phyloP scores from a whole-genome alignment of 139 green algal genomes.

The Chlorella sorokiniana region DNA sequence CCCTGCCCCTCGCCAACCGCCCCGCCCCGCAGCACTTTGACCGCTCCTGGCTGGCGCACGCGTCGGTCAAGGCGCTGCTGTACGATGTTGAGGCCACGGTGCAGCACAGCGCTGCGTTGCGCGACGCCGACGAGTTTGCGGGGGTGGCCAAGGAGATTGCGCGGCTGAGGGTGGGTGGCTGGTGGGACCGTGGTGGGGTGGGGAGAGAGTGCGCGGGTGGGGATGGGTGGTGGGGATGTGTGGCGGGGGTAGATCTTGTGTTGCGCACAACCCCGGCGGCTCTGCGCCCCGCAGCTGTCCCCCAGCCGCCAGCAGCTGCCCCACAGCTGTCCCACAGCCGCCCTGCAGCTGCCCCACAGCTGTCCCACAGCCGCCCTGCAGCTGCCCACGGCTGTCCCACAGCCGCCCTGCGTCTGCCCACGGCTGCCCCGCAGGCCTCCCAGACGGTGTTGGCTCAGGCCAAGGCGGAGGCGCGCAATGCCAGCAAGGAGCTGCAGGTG shows the following conservation, averaged over 20 bases:
- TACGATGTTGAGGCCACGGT: conserved; percentile 72
- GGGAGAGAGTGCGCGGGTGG: not conserved
- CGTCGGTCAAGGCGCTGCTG: conserved; percentile 55
- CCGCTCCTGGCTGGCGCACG: conserved; percentile 67
- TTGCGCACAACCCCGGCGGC: too few relatives aligned
- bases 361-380: too few relatives aligned
- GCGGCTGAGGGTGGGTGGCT: conserved; percentile 40
- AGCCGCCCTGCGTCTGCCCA: too few relatives aligned
- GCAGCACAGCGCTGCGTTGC: conserved; percentile 49
- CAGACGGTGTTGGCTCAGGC: conserved; percentile 34
- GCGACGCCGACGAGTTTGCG: conserved; percentile 40
- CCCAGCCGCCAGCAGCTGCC: too few relatives aligned
- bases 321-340: too few relatives aligned
- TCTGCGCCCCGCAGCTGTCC: too few relatives aligned
- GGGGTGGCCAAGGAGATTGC: conserved; percentile 55
- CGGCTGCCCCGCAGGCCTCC: conserved; percentile 50
- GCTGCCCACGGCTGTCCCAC: too few relatives aligned
- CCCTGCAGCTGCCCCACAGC: too few relatives aligned
- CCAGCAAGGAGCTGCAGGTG: conserved; percentile 52
- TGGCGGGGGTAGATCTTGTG: too few relatives aligned
- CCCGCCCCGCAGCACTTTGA: conserved; percentile 74
- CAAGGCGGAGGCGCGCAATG: conserved; percentile 45
- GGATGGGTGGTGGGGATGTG: not conserved
- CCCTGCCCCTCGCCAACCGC: not conserved
- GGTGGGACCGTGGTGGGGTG: too few relatives aligned